Evolutionary conservation across 1,284 basidiomycete species (phyloP).

Genomic region (Ceratobasidium sp.): DNA sequence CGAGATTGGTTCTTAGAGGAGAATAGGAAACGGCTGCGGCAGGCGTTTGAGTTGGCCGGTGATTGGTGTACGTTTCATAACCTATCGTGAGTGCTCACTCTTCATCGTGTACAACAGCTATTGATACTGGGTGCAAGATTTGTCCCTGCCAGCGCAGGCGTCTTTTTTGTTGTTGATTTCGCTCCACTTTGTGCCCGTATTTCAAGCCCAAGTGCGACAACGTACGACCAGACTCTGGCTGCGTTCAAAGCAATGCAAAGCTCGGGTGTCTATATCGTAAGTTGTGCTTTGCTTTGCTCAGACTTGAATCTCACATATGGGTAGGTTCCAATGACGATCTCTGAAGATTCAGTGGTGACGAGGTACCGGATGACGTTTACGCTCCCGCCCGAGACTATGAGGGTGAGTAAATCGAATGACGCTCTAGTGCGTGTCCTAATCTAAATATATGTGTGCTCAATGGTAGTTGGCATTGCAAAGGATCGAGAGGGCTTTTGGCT

Average conservation of each 20-base stretch:
- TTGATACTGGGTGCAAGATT: constrained; percentile 8
- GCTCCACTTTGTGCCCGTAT: constrained; percentile 10
- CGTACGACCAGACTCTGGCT: background rate
- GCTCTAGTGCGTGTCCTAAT: background rate
- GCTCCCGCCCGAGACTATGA: constrained; percentile 19
- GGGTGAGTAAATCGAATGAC: constrained; percentile 1
- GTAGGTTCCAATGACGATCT: constrained; percentile 11
- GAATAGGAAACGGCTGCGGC: background rate
- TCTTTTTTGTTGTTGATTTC: constrained; percentile 26
- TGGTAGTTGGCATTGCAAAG: background rate
- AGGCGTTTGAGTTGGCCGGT: constrained; percentile 23
- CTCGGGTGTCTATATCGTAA: constrained; percentile 27
- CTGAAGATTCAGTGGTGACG: constrained; percentile 1
- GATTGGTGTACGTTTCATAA: constrained; percentile 36
- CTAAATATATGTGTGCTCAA: too few species aligned
- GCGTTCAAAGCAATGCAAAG: constrained; percentile 16
- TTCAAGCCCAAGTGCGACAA: background rate
- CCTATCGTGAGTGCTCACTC: constrained; percentile 6
- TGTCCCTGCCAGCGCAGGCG: constrained; percentile 26
- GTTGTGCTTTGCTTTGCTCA: background rate
- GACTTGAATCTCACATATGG: background rate
- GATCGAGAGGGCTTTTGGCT: constrained; percentile 6
- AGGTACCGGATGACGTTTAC: constrained; percentile 27
- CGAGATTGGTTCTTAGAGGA: constrained; percentile 26
- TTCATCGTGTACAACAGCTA: too few species aligned